phyloP scores from a whole-genome alignment of 768 basidiomycete species.

The Leccinum disarticulatum region DNA sequence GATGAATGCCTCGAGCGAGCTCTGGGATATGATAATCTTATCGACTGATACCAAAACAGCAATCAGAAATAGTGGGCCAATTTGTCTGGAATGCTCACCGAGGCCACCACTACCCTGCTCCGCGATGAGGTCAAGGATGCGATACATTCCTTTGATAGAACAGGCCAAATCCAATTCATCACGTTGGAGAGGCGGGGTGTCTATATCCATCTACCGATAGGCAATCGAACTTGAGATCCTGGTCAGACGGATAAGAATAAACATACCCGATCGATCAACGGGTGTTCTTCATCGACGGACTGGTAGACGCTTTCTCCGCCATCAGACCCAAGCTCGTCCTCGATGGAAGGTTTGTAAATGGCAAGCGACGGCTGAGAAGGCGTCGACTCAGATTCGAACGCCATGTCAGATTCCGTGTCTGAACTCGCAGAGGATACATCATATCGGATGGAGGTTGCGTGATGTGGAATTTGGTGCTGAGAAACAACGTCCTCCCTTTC shows the following conservation, averaged over 20 bases:
- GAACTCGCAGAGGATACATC: constrained; percentile 3
- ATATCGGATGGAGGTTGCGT: not conserved
- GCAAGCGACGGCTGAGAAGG: constrained; percentile 1
- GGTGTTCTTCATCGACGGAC: constrained; percentile 11
- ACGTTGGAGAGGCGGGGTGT: constrained; percentile 7
- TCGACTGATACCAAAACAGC: constrained; percentile 43
- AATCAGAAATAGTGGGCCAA: not conserved
- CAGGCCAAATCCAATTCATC: constrained; percentile 23
- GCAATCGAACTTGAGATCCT: not conserved
- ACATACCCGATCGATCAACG: constrained; percentile 13
- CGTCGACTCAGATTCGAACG: constrained; percentile 2
- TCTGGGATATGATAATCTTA: constrained; percentile 60
- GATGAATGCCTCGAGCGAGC: constrained; percentile 47
- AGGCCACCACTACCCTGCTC: constrained; percentile 53
- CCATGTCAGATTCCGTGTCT: constrained; percentile 1
- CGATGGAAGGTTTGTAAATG: not conserved
- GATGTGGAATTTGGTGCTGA: not conserved
- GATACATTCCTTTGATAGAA: constrained; percentile 48
- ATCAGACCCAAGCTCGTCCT: constrained; percentile 2
- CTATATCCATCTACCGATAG: constrained; percentile 21
- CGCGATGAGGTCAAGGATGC: constrained; percentile 52
- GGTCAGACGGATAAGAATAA: not conserved
- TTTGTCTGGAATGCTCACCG: constrained; percentile 33
- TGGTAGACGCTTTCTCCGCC: constrained; percentile 16
- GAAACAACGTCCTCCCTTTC: not conserved